Percentiles rank a stretch among this genome's conserved stretches.
These are phyloP conservation scores for Sarocladiaceae sp. DNA, from an alignment of 2,329 filamentous ascomycete genomes.

Conservation along the genomic window DNA sequence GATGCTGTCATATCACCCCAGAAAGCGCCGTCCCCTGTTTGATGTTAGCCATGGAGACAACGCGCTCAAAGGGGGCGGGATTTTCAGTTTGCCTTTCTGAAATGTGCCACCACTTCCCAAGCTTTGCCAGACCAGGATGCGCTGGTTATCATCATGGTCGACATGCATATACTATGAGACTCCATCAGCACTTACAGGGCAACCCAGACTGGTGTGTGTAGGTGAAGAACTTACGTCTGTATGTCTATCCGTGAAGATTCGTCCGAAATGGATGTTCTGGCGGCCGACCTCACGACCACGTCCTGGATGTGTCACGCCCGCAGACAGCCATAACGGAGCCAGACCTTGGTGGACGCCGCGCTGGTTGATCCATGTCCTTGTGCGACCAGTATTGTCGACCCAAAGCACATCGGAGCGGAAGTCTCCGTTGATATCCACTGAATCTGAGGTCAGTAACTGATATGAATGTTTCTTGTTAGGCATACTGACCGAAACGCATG, in stretches of 20 bases:
- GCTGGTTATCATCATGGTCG: background rate
- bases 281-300: background rate
- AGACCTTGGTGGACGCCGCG: slow-evolving; percentile 8
- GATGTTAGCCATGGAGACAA: background rate
- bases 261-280: background rate
- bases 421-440: background rate
- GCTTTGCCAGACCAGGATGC: background rate
- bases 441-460: background rate
- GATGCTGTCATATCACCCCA: slow-evolving; percentile 8
- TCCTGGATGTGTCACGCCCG: background rate
- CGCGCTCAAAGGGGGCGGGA: background rate
- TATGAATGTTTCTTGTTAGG: background rate
- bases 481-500: slow-evolving; percentile 1
- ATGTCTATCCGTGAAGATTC: background rate
- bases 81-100: background rate
- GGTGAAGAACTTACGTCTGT: background rate
- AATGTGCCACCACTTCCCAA: background rate
- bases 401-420: background rate
- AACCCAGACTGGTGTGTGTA: background rate
- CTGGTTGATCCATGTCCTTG: background rate
- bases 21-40: slow-evolving; percentile 1
- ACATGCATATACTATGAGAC: background rate
- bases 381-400: background rate
- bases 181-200: background rate
- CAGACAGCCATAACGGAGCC: slow-evolving; percentile 10